Percentiles rank a stretch among this genome's conserved stretches.
phyloP scores from a whole-genome alignment of 2,329 filamentous ascomycete genomes.

The Arthrobotrys musiformis region DNA sequence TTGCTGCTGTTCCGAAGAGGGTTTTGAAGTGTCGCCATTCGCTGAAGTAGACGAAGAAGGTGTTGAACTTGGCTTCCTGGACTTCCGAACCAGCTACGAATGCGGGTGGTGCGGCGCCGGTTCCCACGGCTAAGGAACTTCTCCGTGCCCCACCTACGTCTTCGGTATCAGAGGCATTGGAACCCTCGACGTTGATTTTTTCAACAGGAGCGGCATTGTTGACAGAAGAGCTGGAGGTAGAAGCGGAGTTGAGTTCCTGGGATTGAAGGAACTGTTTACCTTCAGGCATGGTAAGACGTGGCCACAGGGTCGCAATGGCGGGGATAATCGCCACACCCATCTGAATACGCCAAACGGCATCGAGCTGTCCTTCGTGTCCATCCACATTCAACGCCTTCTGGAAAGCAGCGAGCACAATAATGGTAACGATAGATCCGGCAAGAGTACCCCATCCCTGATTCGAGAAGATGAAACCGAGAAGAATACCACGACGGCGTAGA shows the following conservation, averaged over 20 bases:
- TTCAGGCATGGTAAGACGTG: slow-evolving; percentile 59
- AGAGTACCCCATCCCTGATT: slow-evolving; percentile 59
- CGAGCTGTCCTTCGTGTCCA: slow-evolving; percentile 53
- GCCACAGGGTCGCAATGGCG: slow-evolving; percentile 57
- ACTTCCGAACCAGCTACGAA: slow-evolving; percentile 49
- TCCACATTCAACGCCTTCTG: slow-evolving; percentile 56
- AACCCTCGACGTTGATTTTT: slow-evolving; percentile 8
- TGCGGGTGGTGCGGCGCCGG: slow-evolving; percentile 46
- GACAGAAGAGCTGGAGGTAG: slow-evolving; percentile 37
- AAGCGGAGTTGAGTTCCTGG: slow-evolving; percentile 56
- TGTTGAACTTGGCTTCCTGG: slow-evolving; percentile 55
- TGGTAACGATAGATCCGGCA: slow-evolving; percentile 58
- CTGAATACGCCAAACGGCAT: slow-evolving; percentile 56
- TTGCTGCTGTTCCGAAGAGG: slow-evolving; percentile 61
- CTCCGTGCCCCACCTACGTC: slow-evolving; percentile 60
- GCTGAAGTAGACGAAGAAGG: slow-evolving; percentile 61
- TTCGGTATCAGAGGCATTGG: slow-evolving; percentile 62
- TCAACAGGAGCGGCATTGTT: background rate
- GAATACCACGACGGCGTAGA: slow-evolving; percentile 46
- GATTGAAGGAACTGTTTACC: slow-evolving; percentile 58
- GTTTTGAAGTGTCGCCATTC: slow-evolving; percentile 61
- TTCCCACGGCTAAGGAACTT: slow-evolving; percentile 24
- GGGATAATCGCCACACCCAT: slow-evolving; percentile 59
- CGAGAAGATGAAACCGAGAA: slow-evolving; percentile 59
- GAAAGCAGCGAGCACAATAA: slow-evolving; percentile 58